Conservation (phyloP, 257 asterid genomes). For the Verbascum thapsus region DNA sequence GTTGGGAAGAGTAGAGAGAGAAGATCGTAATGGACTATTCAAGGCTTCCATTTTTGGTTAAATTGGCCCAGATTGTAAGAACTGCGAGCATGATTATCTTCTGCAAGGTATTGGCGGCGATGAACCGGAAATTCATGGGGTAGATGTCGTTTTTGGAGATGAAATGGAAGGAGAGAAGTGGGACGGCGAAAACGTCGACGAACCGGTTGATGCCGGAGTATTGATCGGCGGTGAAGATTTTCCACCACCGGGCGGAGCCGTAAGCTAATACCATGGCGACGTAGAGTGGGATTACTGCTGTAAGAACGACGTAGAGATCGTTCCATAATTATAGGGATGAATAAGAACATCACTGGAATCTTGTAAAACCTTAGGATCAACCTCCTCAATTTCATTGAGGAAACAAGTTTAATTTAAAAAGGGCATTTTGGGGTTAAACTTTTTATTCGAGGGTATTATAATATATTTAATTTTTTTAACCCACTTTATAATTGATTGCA, state of each 20-base stretch:
- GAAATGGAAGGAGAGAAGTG: slow-evolving; percentile 85
- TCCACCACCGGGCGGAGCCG: slow-evolving; percentile 98
- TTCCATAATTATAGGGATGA: too few relatives aligned
- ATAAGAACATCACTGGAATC: too few relatives aligned
- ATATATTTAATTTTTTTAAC: too few relatives aligned
- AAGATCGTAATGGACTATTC: slow-evolving; percentile 91
- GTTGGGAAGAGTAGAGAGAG: slow-evolving; percentile 78
- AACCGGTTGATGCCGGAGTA: slow-evolving; percentile 94
- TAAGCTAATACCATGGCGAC: slow-evolving; percentile 95
- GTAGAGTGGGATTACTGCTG: slow-evolving; percentile 82
- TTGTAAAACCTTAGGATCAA: too few relatives aligned
- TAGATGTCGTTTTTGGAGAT: slow-evolving; percentile 75
- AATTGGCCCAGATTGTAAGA: slow-evolving; percentile 65
- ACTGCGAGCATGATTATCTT: slow-evolving; percentile 72
- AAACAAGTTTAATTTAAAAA: too few relatives aligned
- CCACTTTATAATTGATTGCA: too few relatives aligned
- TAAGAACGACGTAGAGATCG: slow-evolving; percentile 77
- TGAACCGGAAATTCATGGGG: slow-evolving; percentile 76
- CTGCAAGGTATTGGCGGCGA: slow-evolving; percentile 85
- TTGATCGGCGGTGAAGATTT: slow-evolving; percentile 88
- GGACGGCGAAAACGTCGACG: slow-evolving; percentile 89
- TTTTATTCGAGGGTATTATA: too few relatives aligned
- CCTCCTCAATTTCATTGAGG: too few relatives aligned
- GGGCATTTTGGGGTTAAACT: too few relatives aligned
- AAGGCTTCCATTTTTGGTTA: slow-evolving; percentile 71